Conservation (phyloP, 169 alveolate species). For the Neospora caninum region DNA sequence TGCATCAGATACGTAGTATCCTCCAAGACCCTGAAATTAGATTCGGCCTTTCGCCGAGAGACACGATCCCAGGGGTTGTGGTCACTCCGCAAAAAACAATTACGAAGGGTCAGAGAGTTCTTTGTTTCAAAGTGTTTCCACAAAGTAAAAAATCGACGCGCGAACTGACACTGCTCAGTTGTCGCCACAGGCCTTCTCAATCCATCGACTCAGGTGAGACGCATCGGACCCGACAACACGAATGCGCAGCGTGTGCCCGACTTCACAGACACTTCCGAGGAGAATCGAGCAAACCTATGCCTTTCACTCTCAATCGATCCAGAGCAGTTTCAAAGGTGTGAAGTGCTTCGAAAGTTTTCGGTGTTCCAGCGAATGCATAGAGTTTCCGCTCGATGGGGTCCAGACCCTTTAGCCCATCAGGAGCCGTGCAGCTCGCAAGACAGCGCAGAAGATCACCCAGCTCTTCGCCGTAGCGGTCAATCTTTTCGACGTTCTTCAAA, state of each 20-base stretch:
- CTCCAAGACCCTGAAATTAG: too few species aligned
- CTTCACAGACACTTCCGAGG: neutral
- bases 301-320: conserved; percentile 38
- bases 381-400: conserved; percentile 58
- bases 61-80: too few species aligned
- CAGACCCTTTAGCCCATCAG: conserved; percentile 64
- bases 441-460: conserved; percentile 33
- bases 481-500: neutral
- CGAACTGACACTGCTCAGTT: neutral
- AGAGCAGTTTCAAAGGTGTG: conserved; percentile 61
- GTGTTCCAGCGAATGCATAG: conserved; percentile 64
- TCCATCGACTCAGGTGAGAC: neutral
- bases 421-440: conserved; percentile 66
- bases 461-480: conserved; percentile 13
- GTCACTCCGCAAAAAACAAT: too few species aligned
- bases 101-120: too few species aligned
- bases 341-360: conserved; percentile 54
- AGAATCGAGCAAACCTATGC: conserved; percentile 29
- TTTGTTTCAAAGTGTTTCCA: too few species aligned
- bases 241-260: too few species aligned
- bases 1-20: too few species aligned
- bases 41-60: too few species aligned
- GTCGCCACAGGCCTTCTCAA: neutral
- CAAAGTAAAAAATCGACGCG: neutral
- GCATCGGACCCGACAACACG: neutral